Conservation (phyloP, 73 alveolate species). For the Effrenium voratum region DNA sequence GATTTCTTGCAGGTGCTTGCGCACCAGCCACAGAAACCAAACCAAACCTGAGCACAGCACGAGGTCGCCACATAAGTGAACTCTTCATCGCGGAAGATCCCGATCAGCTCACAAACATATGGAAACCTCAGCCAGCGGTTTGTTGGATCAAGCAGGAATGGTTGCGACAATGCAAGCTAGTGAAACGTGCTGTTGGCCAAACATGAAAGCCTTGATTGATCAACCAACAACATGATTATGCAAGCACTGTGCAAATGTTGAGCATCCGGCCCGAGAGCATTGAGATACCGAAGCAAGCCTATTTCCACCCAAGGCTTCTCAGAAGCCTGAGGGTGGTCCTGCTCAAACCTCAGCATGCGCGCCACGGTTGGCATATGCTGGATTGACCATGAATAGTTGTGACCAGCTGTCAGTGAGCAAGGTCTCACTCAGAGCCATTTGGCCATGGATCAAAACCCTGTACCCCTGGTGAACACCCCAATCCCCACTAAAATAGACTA, state of each 20-base stretch:
- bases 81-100: slow-evolving; percentile 91
- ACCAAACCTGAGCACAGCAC: background rate
- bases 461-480: too few species aligned
- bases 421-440: too few species aligned
- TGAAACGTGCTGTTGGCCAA: background rate
- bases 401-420: too few species aligned
- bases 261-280: slow-evolving; percentile 29
- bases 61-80: slow-evolving; percentile 79
- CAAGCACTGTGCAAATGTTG: background rate
- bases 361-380: background rate
- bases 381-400: too few species aligned
- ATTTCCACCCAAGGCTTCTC: slow-evolving; percentile 90
- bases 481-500: too few species aligned
- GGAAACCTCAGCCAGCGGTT: slow-evolving; percentile 30
- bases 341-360: slow-evolving; percentile 38
- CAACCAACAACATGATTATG: background rate
- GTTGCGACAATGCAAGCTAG: background rate
- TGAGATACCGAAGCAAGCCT: slow-evolving; percentile 78
- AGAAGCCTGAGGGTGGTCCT: slow-evolving; percentile 53
- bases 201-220: background rate
- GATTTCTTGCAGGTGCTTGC: too few species aligned
- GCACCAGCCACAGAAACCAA: too few species aligned
- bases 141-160: background rate
- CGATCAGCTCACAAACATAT: slow-evolving; percentile 51
- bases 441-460: too few species aligned